Base-by-base conservation (phyloP, 169 alveolate species). In the Plasmodium chabaudi region DNA sequence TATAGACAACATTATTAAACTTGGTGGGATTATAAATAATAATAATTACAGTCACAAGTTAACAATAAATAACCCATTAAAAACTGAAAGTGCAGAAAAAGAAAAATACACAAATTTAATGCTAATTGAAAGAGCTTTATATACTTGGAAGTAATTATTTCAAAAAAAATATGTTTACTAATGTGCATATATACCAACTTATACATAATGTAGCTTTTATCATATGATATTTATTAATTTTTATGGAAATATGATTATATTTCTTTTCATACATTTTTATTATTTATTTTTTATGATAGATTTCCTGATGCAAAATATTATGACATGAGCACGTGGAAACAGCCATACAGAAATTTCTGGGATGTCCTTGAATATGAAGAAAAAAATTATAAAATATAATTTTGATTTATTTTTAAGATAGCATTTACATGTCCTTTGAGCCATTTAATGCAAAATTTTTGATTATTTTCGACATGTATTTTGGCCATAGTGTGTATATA, bases 281-380 rank as follows among this genome's bases (percentile, higher is more conserved):
- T 34, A 44, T 61, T 39, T 21, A 47, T 53, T 75, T 34, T 59
- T 69, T 55, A 21, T 21, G 25, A 55, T 69, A 75, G 88, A 42
- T 51, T 21, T 12, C 56, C 19, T 57, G 75, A 75, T 57, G 25
- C 88, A 55, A 75, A 63, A 46, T 67, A 63, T 49, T 75, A 75
- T 44, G 68, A 75, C 67, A 64, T 64, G 67, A 75, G 56, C 42
- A 49, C 44, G 21, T 75, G 88, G 88, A 25, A 64, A 34, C 53
- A 49, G 56, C 25, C 9, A 10, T 75, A 75, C 56, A 46, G 88
- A 17, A 75, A 75, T 39, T 75, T 75, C 44, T 75, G 88, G 88
- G 88, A 75, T 42, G 88, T 75, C 59, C 63, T 75, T 75, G 88
- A 75, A 75, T 75, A 75, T 75, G 88, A 75, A 75, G 88, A 75